Base-by-base conservation (phyloP, 164 flowering plant species). In the Vitis rupestris region DNA sequence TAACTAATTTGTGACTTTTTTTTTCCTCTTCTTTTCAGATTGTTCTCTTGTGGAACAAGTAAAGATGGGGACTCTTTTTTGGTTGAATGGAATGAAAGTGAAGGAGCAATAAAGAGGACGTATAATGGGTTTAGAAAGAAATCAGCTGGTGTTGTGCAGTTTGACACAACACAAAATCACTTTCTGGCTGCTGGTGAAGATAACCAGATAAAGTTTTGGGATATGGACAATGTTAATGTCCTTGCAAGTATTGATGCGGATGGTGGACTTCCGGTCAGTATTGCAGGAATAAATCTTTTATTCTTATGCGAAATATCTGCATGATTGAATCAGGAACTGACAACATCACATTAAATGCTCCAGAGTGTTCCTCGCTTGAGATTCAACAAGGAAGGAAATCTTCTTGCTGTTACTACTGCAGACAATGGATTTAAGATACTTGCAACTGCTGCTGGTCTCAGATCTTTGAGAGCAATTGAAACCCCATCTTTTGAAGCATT, bases 41-140 rank as follows among this genome's bases (percentile, higher is more conserved):
- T 94, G 75, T 94, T 94, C 71, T 94, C 98, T 54, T 92, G 98
- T 80, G 98, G 98, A 51, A 89, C 98, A 67, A 90, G 93, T 68
- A 94, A 90, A 81, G 97, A 94, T n/a, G 97, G 97, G 31, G 97
- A 94, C 0, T 86, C 97, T 37, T 83, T 30, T 71, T 84, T 92
- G 44, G 97, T 94, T 66, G 98, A 94, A 70, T 94, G 97, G 97
- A 90, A 89, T 82, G 98, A 92, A 79, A 94, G 95, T 76, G 97
- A 94, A 83, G 98, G 98, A 72, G 86, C 93, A 30, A 83, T 92
- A 73, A 92, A 85, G 83, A 85, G 97, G 77, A 81, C 82, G 7
- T 94, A 90, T 76, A 1, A 57, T 77, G 97, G 97, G 59, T 87
- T 92, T 64, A 82, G 90, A 74, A 92, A 90, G 87, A 86, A 86